Percentiles rank a stretch among this genome's conserved stretches.
Evolutionary conservation across 495 filamentous ascomycete species (phyloP).

Genomic region (Lophium mytilinum): DNA sequence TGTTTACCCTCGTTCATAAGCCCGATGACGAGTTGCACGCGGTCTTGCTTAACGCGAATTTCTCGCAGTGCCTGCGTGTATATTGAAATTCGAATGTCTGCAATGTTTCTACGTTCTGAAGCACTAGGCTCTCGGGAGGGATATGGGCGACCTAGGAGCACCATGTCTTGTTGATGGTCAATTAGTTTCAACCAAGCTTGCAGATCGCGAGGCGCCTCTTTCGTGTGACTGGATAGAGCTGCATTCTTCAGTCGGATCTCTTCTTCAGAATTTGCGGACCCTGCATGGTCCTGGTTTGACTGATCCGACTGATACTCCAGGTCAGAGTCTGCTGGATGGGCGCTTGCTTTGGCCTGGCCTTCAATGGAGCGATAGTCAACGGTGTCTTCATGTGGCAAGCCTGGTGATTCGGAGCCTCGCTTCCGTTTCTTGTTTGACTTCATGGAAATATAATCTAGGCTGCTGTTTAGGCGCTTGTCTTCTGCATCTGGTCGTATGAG

Average conservation of each 20-base stretch:
- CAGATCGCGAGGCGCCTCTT: constrained; percentile 56
- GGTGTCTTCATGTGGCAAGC: constrained; percentile 21
- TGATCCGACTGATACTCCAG: constrained; percentile 48
- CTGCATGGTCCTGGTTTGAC: constrained; percentile 32
- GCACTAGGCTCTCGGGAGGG: constrained; percentile 36
- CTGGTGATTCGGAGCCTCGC: constrained; percentile 20
- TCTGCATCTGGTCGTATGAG: constrained; percentile 1
- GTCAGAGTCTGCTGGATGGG: constrained; percentile 34
- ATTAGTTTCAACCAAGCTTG: constrained; percentile 69
- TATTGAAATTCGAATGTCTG: constrained; percentile 72
- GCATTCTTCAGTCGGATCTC: constrained; percentile 45
- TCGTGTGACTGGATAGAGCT: constrained; percentile 50
- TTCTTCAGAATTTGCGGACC: constrained; percentile 26
- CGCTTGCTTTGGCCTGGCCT: constrained; percentile 46
- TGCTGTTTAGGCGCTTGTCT: background rate
- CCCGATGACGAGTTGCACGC: constrained; percentile 54
- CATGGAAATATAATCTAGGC: constrained; percentile 22
- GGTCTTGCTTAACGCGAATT: constrained; percentile 33
- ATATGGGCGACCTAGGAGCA: constrained; percentile 37
- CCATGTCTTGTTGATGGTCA: constrained; percentile 59
- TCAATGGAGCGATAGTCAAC: constrained; percentile 62
- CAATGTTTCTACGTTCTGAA: constrained; percentile 57
- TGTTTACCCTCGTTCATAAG: constrained; percentile 63
- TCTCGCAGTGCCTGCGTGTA: constrained; percentile 68
- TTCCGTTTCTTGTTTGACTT: constrained; percentile 11